Conservation (phyloP, 768 basidiomycete genomes). For the Calocera cornea region DNA sequence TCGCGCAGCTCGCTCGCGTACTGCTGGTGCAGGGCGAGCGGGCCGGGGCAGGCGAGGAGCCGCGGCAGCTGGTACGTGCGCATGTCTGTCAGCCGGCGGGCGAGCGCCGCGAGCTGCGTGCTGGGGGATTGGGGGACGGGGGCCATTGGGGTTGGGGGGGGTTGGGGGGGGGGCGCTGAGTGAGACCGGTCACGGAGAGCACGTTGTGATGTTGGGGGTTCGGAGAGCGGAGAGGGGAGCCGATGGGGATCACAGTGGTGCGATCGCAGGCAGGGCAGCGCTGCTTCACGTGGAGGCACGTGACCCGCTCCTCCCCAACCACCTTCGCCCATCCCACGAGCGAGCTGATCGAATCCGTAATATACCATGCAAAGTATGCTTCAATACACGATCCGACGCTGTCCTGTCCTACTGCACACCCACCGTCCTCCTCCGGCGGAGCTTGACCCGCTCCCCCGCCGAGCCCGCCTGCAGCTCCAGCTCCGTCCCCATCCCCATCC, state of each 20-base stretch:
- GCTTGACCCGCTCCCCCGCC: conserved; percentile 13
- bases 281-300: no score
- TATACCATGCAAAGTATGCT: no score
- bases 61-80: conserved; percentile 60
- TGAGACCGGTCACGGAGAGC: background rate
- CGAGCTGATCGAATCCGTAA: no score
- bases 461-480: background rate
- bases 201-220: background rate
- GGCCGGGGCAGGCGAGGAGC: conserved; percentile 52
- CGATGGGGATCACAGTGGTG: no score
- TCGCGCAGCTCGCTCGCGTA: conserved; percentile 62
- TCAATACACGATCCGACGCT: no score
- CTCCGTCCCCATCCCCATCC: background rate
- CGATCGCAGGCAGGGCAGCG: no score
- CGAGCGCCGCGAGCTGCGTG: conserved; percentile 32
- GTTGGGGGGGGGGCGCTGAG: background rate
- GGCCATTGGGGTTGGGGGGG: background rate
- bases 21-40: conserved; percentile 55
- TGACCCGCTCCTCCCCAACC: no score
- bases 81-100: conserved; percentile 50
- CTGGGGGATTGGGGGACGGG: background rate
- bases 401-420: no score
- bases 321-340: no score
- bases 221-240: no score
- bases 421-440: background rate